Percentiles rank a stretch among this genome's conserved stretches.
Conservation (phyloP, 2,329 filamentous ascomycete species). For the Neurospora sp. region DNA sequence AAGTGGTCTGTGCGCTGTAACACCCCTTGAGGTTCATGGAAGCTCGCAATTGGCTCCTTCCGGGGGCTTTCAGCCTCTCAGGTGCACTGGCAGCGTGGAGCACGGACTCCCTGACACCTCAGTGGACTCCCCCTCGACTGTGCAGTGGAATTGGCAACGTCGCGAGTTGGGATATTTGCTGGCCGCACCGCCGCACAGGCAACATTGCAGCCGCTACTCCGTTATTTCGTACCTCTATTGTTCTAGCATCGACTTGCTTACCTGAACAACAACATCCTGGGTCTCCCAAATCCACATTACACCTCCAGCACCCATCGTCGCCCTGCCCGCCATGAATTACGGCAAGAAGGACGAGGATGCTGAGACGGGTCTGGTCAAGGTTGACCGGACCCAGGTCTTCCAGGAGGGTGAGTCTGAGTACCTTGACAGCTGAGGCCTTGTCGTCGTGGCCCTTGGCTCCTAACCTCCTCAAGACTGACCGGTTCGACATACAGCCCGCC, state of each 20-base stretch:
- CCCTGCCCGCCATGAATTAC: slow-evolving; percentile 69
- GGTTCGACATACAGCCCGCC: slow-evolving; percentile 54
- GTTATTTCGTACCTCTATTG: background rate
- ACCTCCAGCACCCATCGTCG: slow-evolving; percentile 9
- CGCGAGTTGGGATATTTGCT: slow-evolving; percentile 17
- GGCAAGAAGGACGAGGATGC: slow-evolving; percentile 99
- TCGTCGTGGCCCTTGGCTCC: slow-evolving; percentile 6
- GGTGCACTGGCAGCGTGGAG: background rate
- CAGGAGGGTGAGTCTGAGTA: slow-evolving; percentile 69
- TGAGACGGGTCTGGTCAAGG: slow-evolving; percentile 86
- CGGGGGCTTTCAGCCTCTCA: background rate
- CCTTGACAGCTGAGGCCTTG: background rate
- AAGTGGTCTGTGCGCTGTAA: background rate
- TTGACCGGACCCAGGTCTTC: slow-evolving; percentile 95
- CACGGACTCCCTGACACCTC: background rate
- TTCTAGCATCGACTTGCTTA: background rate
- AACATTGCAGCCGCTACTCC: background rate
- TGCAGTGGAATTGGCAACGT: slow-evolving; percentile 21
- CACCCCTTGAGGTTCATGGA: background rate
- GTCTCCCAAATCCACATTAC: slow-evolving; percentile 6
- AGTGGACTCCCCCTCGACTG: slow-evolving; percentile 2
- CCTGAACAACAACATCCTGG: slow-evolving; percentile 12
- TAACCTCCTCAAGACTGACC: background rate
- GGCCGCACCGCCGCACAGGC: background rate
- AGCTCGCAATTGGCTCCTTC: background rate